Evolutionary conservation across 2,329 filamentous ascomycete species (phyloP), one percentile per base, ranked within the genome.

Genomic region (Fusarium xyrophilum): DNA sequence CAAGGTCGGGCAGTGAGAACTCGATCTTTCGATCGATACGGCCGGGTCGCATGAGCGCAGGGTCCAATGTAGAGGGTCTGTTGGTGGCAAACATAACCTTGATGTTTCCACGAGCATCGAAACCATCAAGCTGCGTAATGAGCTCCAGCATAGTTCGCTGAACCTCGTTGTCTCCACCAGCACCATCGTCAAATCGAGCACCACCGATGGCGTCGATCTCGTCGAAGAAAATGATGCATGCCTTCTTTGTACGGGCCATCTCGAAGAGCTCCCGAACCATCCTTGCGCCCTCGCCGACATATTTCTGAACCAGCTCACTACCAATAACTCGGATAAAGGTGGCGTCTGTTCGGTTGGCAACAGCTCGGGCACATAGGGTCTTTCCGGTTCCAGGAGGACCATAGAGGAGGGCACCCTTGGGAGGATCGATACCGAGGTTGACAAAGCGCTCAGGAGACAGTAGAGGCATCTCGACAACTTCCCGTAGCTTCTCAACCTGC

Each of bases 81-180:
- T 98, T 98, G 78, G 95, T 98, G 61, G 95, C 95, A 77, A 98
- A 98, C 95, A 98, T 98, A 81, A 98, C 95, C 83, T 98, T 98
- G 86, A 98, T 98, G 81, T 98, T 98, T 79, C 95, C 95, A 79
- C 95, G 88, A 50, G 93, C 92, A 77, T 98, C 95, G 83, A 98
- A 98, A 68, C 95, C 95, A 76, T 98, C 95, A 47, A 98, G 86
- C 80, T 98, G 95, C 35, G 95, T 98, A 77, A 98, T 98, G 55
- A 98, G 86, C 79, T 98, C 95, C 85, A 98, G 82, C 95, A 98
- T 98, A 70, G 95, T 98, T 83, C 95, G 87, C 81, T 98, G 95
- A 10, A 98, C 95, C 80, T 98, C 95, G 78, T 98, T 98, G 81
- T 98, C 95, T 76, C 95, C 95, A 74, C 95, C 95, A 67, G 95